These are phyloP conservation scores for Pichia cactophila DNA, from an alignment of 1,139 yeast species.

Conservation along the genomic window DNA sequence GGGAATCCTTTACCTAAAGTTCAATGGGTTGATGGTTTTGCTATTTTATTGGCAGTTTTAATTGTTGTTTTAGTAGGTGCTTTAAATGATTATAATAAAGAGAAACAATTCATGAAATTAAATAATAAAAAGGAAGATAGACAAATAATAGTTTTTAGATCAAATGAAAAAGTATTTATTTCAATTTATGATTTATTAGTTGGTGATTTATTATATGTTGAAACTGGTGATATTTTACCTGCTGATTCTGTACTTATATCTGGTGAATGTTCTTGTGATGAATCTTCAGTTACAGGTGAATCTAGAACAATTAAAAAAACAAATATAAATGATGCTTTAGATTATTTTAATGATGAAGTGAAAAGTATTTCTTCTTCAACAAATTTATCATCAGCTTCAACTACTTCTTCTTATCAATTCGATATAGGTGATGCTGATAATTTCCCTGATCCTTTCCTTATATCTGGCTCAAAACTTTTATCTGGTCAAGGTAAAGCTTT, in stretches of 20 bases:
- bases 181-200: constrained; percentile 73
- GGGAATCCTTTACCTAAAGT: constrained; percentile 71
- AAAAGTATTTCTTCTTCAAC: constrained; percentile 1
- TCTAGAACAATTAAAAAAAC: constrained; percentile 69
- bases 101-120: constrained; percentile 81
- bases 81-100: constrained; percentile 92
- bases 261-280: constrained; percentile 86
- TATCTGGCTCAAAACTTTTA: constrained; percentile 83
- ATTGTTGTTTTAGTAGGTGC: constrained; percentile 94
- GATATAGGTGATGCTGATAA: constrained; percentile 41
- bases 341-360: constrained; percentile 20
- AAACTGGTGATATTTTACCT: constrained; percentile 93
- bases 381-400: constrained; percentile 18
- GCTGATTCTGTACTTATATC: constrained; percentile 75
- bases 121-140: constrained; percentile 86
- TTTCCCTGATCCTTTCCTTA: constrained; percentile 66
- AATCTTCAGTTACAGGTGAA: constrained; percentile 90
- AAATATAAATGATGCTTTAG: constrained; percentile 45
- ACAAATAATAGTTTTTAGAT: constrained; percentile 65
- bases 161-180: constrained; percentile 60
- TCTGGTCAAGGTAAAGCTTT: constrained; percentile 83
- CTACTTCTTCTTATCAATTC: constrained; percentile 29
- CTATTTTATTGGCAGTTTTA: constrained; percentile 82
- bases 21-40: constrained; percentile 98
- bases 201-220: constrained; percentile 76